Percentiles rank a stretch among this genome's conserved stretches.
phyloP scores from a whole-genome alignment of 1,139 yeast genomes.

The Taiozyma onychis region DNA sequence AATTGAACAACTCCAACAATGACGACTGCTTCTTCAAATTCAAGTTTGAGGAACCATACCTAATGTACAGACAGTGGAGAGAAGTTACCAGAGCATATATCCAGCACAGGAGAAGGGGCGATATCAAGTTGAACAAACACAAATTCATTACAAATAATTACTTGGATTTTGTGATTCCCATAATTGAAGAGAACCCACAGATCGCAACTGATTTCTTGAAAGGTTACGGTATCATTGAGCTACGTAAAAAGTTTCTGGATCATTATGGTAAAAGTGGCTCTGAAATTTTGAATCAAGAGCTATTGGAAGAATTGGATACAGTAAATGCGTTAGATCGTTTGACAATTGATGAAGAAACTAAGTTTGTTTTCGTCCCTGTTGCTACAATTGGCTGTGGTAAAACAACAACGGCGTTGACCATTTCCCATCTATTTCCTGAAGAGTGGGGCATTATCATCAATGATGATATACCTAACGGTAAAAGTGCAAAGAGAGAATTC shows the following conservation, averaged over 20 bases:
- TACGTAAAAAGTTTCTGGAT: conserved; percentile 56
- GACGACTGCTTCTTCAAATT: conserved; percentile 78
- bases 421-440: conserved; percentile 46
- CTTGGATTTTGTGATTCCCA: conserved; percentile 55
- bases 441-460: conserved; percentile 80
- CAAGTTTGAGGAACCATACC: conserved; percentile 93
- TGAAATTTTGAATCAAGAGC: conserved; percentile 36
- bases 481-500: conserved; percentile 39
- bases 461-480: conserved; percentile 59
- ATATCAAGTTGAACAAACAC: conserved; percentile 45
- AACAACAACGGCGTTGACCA: conserved; percentile 70
- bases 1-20: conserved; percentile 25
- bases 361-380: conserved; percentile 70
- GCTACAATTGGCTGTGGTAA: conserved; percentile 97
- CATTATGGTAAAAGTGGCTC: conserved; percentile 40
- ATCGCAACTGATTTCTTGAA: conserved; percentile 40
- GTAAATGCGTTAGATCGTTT: conserved; percentile 26
- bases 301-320: conserved; percentile 28
- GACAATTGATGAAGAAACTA: conserved; percentile 31
- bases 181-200: conserved; percentile 42
- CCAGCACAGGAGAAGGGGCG: conserved; percentile 33
- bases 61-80: conserved; percentile 85
- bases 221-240: conserved; percentile 70
- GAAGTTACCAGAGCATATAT: conserved; percentile 71
- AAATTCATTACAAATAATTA: conserved; percentile 60